These are phyloP conservation scores for Diaporthe eres DNA, from an alignment of 2,329 filamentous ascomycete species.

Conservation along the genomic window DNA sequence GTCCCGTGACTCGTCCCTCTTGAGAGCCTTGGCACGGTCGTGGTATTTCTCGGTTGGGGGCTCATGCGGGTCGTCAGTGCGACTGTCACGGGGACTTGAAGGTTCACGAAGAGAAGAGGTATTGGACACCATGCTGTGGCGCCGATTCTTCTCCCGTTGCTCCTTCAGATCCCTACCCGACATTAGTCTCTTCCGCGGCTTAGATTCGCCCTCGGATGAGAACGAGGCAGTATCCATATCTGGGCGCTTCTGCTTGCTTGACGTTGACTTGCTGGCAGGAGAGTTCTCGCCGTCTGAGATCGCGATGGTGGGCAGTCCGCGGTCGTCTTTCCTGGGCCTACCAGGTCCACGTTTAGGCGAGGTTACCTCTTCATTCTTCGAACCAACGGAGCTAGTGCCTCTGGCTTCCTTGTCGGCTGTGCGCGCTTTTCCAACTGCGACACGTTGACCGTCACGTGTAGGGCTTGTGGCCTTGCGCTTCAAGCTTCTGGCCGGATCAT, in stretches of 20 bases:
- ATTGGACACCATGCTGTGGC: slow-evolving; percentile 70
- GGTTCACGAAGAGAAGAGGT: slow-evolving; percentile 67
- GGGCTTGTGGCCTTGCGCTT: slow-evolving; percentile 67
- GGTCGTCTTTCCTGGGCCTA: slow-evolving; percentile 69
- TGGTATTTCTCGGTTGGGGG: slow-evolving; percentile 70
- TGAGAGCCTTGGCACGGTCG: slow-evolving; percentile 72
- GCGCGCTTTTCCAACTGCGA: slow-evolving; percentile 51
- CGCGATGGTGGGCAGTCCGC: slow-evolving; percentile 59
- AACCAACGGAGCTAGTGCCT: slow-evolving; percentile 57
- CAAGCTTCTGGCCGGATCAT: slow-evolving; percentile 57
- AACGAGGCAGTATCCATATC: slow-evolving; percentile 67
- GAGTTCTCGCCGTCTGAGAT: slow-evolving; percentile 69
- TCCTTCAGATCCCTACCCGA: slow-evolving; percentile 74
- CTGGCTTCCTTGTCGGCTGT: slow-evolving; percentile 66
- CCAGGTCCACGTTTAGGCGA: slow-evolving; percentile 66
- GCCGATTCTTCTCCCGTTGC: slow-evolving; percentile 70
- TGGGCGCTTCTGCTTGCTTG: slow-evolving; percentile 64
- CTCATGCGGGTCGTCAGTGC: slow-evolving; percentile 63
- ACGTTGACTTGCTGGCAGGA: slow-evolving; percentile 60
- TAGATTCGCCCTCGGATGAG: slow-evolving; percentile 72
- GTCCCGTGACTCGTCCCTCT: slow-evolving; percentile 73
- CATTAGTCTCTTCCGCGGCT: slow-evolving; percentile 74
- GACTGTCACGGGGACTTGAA: slow-evolving; percentile 65
- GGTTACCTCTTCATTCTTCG: slow-evolving; percentile 61
- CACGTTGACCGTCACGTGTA: slow-evolving; percentile 62